phyloP scores from a whole-genome alignment of 139 green algal genomes.

The Mychonastes homosphaera region DNA sequence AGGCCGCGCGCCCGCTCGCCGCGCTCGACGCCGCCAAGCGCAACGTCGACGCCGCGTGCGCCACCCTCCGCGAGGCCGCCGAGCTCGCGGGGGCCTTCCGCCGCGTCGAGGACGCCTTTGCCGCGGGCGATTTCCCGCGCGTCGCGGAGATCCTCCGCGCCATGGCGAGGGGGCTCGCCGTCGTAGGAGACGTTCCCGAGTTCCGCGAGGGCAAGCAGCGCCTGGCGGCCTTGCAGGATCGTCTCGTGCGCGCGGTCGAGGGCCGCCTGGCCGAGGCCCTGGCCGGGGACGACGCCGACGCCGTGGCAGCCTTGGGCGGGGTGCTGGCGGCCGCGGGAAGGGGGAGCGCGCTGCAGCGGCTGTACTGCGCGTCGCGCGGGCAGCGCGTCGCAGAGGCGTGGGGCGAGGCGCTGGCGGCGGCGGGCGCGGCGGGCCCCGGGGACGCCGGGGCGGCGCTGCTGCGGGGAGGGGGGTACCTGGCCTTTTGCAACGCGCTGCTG shows the following conservation, averaged over 20 bases:
- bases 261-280: conserved; percentile 58
- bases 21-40: conserved; percentile 59
- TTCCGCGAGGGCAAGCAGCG: conserved; percentile 45
- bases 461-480: conserved; percentile 30
- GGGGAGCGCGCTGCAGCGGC: conserved; percentile 36
- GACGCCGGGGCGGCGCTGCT: not conserved
- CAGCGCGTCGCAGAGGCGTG: conserved; percentile 28
- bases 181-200: conserved; percentile 61
- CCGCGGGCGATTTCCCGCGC: conserved; percentile 52
- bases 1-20: conserved; percentile 10
- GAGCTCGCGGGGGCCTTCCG: conserved; percentile 72
- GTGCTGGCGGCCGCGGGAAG: conserved; percentile 49
- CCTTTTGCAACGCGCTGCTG: conserved; percentile 56
- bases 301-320: conserved; percentile 21
- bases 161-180: conserved; percentile 61
- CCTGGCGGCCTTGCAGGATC: conserved; percentile 62
- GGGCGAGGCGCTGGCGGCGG: conserved; percentile 17
- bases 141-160: conserved; percentile 64
- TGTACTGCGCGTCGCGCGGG: conserved; percentile 49
- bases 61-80: conserved; percentile 76
- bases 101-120: conserved; percentile 61
- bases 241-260: conserved; percentile 60
- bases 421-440: not conserved
- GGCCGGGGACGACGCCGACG: conserved; percentile 12
- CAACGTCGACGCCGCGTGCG: conserved; percentile 70